Base-by-base conservation (phyloP, 768 basidiomycete species). In the Auricularia sp. region DNA sequence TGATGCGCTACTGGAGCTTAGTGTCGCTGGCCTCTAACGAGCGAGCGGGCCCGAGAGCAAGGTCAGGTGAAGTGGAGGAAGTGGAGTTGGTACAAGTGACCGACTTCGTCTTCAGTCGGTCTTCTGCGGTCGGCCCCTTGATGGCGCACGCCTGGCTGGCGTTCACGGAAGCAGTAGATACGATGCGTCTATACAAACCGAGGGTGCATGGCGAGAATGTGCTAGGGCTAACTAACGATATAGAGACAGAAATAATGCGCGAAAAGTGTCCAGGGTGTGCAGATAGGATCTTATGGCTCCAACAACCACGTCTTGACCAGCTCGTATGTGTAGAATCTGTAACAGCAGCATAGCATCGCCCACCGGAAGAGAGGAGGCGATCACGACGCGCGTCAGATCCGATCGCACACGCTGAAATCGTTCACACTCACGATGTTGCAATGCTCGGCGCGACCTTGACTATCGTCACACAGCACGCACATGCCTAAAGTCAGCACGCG, bases 361-460 rank as follows among this genome's bases (percentile, higher is more conserved):
- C 39, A 64, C 34, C 14, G 29, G 64, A n/a, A n/a, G 33, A 39
- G n/a, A 51, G 33, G 16, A 29, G 21, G 36, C 60, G 62, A 39
- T 29, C 10, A 36, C 29, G 29, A 63, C 29, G 6, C 47, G 14
- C 47, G 47, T 51, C 47, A 51, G 47, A 51, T 51, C 47, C 47
- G 47, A 51, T 51, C 47, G 7, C 47, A 51, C 47, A 51, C 47
- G 47, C 47, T 51, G 47, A 51, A 21, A 18, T 18, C 47, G 47
- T 16, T 16, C 47, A 51, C 35, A 68, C 68, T 59, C 60, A 72
- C 36, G 87, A 87, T 43, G 88, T 93, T 42, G 91, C 90, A 66
- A 93, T 93, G 71, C 89, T 91, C 21, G 91, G 91, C 1, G 91
- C 87, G n/a, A 93, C 91, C 73, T 93, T 93, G 66, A 93, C 91